Base-by-base conservation (phyloP, 208 protist genomes). In the Crithidia fasciculata region DNA sequence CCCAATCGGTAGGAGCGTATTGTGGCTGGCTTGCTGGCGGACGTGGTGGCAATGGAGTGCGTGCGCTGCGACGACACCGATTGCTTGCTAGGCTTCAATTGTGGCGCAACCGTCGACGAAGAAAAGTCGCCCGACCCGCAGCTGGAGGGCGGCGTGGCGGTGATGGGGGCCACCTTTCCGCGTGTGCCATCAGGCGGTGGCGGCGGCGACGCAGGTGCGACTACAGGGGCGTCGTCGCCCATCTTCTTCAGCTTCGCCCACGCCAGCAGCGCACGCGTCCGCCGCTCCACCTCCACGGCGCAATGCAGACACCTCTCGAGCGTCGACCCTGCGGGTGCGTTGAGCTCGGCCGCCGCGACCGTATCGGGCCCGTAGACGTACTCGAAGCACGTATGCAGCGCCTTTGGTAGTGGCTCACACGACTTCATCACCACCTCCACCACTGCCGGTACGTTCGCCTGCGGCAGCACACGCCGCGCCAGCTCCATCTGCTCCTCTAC, bases 211-310 rank as follows among this genome's bases (percentile, higher is more conserved):
- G 7, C 18, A 18, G 54, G 8, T 9, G 54, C 28, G 18, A 58
- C 54, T 58, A 37, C 54, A 18, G 8, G 12, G 18, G 28, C 49
- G 62, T 59, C 52, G 4, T 49, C 40, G 40, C 64, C 64, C 8
- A 59, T 15, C 3, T 55, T 44, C 16, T 59, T 44, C 40, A 69
- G 64, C 40, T 69, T 5, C 39, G 13, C 40, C 64, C 64, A 69
- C 16, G 52, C 5, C 19, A 69, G 64, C 39, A 50, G 40, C 37
- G 5, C 52, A 28, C 37, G 18, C 40, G 64, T 28, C 3, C 64
- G 64, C 10, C 52, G 49, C 36, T 49, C 13, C 37, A 69, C 40
- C 40, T 59, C 52, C 2, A 8, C 15, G 5, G 64, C 64, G 0
- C 1, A 12, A 0, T 40, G 15, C 52, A 41, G 7, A 43, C 49